Conservation (phyloP, 164 flowering plant species). For the Macadamia tetraphylla region DNA sequence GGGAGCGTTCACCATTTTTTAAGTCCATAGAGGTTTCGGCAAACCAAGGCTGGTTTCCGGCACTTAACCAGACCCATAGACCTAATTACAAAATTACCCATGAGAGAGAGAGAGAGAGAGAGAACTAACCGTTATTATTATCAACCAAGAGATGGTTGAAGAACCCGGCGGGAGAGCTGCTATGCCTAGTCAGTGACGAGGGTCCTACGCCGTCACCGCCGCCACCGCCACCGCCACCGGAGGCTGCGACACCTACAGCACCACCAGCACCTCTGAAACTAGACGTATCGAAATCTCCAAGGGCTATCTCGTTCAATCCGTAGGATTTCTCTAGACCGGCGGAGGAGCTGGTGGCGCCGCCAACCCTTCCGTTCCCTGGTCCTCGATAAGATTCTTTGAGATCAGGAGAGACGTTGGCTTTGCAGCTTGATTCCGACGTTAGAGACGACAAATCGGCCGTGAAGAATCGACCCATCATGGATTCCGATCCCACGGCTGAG, state of each 20-base stretch:
- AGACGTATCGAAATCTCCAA: slow-evolving; percentile 13
- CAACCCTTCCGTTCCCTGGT: neutral
- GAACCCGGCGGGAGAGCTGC: slow-evolving; percentile 80
- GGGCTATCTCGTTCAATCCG: slow-evolving; percentile 27
- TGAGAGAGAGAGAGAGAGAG: neutral
- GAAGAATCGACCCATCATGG: slow-evolving; percentile 26
- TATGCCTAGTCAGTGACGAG: slow-evolving; percentile 48
- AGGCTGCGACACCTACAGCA: too few relatives aligned
- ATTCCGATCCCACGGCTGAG: slow-evolving; percentile 21
- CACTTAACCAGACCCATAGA: too few relatives aligned
- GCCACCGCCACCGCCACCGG: neutral
- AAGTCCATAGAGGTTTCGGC: too few relatives aligned
- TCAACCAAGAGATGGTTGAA: slow-evolving; percentile 43
- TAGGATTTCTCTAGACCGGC: slow-evolving; percentile 28
- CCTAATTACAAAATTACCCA: too few relatives aligned
- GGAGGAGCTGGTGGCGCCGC: neutral
- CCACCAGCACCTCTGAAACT: slow-evolving; percentile 13
- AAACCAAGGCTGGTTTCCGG: too few relatives aligned
- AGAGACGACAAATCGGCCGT: slow-evolving; percentile 31
- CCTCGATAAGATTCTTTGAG: neutral
- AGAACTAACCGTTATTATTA: slow-evolving; percentile 27
- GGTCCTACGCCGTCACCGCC: slow-evolving; percentile 1
- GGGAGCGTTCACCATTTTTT: too few relatives aligned
- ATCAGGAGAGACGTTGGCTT: slow-evolving; percentile 17
- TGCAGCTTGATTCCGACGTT: slow-evolving; percentile 30